A percentile compares a stretch with the other conserved stretches of the same genome.
These are phyloP conservation scores for Eutrema heterophyllum DNA, from an alignment of 345 rosid genomes.

Conservation along the genomic window DNA sequence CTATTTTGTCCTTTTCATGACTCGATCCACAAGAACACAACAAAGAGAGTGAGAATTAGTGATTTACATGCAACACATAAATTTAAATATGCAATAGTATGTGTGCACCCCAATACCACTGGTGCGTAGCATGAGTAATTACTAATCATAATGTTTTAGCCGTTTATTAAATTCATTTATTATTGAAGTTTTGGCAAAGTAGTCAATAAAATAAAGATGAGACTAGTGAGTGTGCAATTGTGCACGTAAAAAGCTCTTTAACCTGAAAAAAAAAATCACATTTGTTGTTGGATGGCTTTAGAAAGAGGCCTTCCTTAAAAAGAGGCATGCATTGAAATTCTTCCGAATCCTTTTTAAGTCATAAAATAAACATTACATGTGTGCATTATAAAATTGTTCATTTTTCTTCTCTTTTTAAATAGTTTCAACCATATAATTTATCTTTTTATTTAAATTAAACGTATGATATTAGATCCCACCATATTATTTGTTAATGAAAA, in stretches of 20 bases:
- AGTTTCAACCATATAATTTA: neutral
- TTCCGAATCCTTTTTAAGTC: neutral
- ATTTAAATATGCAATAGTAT: neutral
- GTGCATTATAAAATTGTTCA: constrained; percentile 13
- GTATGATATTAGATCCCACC: constrained; percentile 4
- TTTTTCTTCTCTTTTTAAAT: neutral
- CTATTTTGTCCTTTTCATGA: constrained; percentile 26
- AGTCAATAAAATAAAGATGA: constrained; percentile 9
- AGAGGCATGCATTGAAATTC: constrained; percentile 8
- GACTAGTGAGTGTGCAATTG: constrained; percentile 7
- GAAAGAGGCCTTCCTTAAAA: constrained; percentile 28
- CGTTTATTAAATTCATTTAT: constrained; percentile 1
- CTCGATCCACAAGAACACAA: constrained; percentile 26
- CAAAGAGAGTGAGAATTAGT: constrained; percentile 14
- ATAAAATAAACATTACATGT: constrained; percentile 15
- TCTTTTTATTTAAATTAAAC: neutral
- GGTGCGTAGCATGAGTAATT: constrained; percentile 21
- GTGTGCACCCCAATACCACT: neutral
- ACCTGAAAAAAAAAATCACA: constrained; percentile 5
- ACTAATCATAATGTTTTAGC: constrained; percentile 16
- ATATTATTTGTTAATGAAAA: constrained; percentile 18
- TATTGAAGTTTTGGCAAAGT: neutral
- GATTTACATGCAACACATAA: constrained; percentile 4
- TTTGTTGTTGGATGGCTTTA: constrained; percentile 26
- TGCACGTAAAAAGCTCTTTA: constrained; percentile 27